Percentiles rank a stretch among this genome's conserved stretches.
Evolutionary conservation across 148 eudicot species (phyloP).

Genomic region (Nyssa sinensis): DNA sequence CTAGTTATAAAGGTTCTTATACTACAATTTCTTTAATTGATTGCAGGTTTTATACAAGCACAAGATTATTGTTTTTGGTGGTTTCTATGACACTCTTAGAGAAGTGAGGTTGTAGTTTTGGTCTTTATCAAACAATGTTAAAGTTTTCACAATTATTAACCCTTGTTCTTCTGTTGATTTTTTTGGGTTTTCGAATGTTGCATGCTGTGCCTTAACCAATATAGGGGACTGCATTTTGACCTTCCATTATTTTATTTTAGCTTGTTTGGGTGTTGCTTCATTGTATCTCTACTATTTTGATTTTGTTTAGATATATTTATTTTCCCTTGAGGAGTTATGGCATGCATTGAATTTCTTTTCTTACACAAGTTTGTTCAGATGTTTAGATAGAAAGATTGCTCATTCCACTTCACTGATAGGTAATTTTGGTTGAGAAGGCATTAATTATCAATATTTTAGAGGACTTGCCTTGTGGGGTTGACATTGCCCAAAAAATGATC

Average conservation of each 20-base stretch:
- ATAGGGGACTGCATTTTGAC: not conserved
- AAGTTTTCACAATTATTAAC: not conserved
- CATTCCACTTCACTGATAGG: not conserved
- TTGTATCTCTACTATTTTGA: not conserved
- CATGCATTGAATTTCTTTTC: not conserved
- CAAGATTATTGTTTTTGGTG: slow-evolving; percentile 94
- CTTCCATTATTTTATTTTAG: not conserved
- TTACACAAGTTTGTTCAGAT: not conserved
- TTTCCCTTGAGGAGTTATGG: not conserved
- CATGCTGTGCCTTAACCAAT: slow-evolving; percentile 4
- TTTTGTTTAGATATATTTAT: not conserved
- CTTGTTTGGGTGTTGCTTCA: not conserved
- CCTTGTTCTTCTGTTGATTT: not conserved
- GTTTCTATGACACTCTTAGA: slow-evolving; percentile 97
- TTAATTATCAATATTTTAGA: not conserved
- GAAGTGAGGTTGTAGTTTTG: slow-evolving; percentile 85
- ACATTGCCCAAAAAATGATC: not conserved
- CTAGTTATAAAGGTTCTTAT: not conserved
- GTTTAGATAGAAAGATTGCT: not conserved
- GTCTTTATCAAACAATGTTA: slow-evolving; percentile 3
- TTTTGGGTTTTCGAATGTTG: slow-evolving; percentile 7
- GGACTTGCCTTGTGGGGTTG: not conserved
- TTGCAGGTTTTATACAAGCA: slow-evolving; percentile 95
- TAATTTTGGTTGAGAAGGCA: slow-evolving; percentile 5
- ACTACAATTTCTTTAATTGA: slow-evolving; percentile 11